Evolutionary conservation across 176 grass and related monocot genomes (phyloP).

Genomic region (Aegilops longissima): DNA sequence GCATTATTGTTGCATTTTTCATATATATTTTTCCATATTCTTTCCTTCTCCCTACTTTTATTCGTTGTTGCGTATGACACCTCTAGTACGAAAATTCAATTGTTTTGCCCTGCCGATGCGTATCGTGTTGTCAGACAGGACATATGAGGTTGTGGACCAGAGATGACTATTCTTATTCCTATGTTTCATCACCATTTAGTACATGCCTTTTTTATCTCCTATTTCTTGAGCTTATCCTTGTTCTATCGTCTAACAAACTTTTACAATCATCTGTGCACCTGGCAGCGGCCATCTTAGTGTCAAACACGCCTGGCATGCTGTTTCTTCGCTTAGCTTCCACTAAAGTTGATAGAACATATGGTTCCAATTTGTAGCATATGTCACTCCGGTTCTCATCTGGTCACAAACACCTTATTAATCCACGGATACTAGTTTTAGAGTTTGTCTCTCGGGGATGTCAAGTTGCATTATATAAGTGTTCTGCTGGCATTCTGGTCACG

Average conservation of each 20-base stretch:
- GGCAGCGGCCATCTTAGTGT: background rate
- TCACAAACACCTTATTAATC: background rate
- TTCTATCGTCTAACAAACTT: background rate
- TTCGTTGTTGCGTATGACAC: background rate
- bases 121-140: background rate
- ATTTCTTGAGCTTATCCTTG: conserved; percentile 13
- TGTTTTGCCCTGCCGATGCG: conserved; percentile 3
- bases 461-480: background rate
- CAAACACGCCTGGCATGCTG: background rate
- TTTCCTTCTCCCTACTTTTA: background rate
- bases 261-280: background rate
- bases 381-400: background rate
- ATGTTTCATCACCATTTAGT: background rate
- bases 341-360: background rate
- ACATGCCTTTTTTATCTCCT: background rate
- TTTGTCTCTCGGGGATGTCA: background rate
- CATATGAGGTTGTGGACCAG: background rate
- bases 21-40: background rate
- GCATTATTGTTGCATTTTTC: background rate
- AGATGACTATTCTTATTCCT: background rate
- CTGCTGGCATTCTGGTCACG: background rate
- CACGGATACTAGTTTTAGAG: background rate
- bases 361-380: background rate
- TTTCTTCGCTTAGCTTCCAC: conserved; percentile 4
- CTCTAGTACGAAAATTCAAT: background rate